These are phyloP conservation scores for Penicillium sp. DNA, from an alignment of 2,329 filamentous ascomycete genomes.

Conservation along the genomic window DNA sequence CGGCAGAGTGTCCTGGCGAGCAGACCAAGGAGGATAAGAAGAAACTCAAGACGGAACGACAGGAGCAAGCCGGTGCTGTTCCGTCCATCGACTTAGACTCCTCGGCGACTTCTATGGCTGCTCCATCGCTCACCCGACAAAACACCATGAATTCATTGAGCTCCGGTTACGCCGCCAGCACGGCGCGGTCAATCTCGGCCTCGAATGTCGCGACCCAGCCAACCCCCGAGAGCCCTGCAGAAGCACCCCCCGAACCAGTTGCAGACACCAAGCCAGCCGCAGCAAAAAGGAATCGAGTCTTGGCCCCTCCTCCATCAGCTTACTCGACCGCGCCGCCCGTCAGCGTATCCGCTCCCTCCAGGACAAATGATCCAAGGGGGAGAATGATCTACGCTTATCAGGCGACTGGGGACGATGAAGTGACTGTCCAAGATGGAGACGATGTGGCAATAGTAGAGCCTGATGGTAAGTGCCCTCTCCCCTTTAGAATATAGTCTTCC, in stretches of 20 bases:
- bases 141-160: conserved; percentile 91
- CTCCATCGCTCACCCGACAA: conserved; percentile 72
- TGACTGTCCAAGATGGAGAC: conserved; percentile 77
- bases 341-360: conserved; percentile 48
- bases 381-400: conserved; percentile 92
- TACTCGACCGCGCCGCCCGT: conserved; percentile 72
- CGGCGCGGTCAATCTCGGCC: conserved; percentile 74
- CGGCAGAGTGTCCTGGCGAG: conserved; percentile 92
- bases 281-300: conserved; percentile 68
- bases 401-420: conserved; percentile 77
- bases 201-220: conserved; percentile 61
- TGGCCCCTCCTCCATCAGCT: conserved; percentile 83
- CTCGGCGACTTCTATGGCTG: conserved; percentile 55
- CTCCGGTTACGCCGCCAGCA: conserved; percentile 82
- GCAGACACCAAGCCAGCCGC: conserved; percentile 34
- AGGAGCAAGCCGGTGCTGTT: conserved; percentile 72
- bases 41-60: conserved; percentile 83
- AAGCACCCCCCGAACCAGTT: conserved; percentile 43
- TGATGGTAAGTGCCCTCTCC: conserved; percentile 71
- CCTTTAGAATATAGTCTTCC: conserved; percentile 7
- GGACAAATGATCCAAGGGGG: conserved; percentile 64
- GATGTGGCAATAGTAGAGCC: conserved; percentile 80
- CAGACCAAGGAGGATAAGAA: conserved; percentile 94
- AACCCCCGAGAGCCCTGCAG: conserved; percentile 55
- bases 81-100: conserved; percentile 43